phyloP scores from a whole-genome alignment of 768 basidiomycete genomes.

The Xerocomellus intermedius region DNA sequence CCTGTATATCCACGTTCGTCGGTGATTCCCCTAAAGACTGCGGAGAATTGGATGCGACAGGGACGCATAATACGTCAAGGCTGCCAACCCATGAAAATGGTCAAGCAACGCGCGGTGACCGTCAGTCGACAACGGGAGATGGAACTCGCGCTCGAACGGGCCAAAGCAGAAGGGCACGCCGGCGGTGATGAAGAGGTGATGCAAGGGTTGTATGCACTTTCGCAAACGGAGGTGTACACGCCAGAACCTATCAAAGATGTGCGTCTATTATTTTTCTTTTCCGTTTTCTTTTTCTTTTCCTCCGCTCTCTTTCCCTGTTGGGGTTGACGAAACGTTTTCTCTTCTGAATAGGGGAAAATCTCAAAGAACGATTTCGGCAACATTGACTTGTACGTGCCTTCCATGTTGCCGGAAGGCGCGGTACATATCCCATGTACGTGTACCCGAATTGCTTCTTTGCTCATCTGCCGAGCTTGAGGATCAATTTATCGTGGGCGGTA shows the following conservation, averaged over 20 bases:
- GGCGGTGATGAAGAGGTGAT: constrained; percentile 54
- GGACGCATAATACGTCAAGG: constrained; percentile 73
- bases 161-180: constrained; percentile 35
- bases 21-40: constrained; percentile 83
- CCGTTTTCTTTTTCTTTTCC: background rate
- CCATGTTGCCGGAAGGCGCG: constrained; percentile 90
- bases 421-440: constrained; percentile 88
- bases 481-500: constrained; percentile 29
- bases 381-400: constrained; percentile 91
- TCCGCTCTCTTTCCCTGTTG: background rate
- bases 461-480: constrained; percentile 11
- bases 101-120: constrained; percentile 83
- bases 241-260: constrained; percentile 86
- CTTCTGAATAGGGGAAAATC: constrained; percentile 68
- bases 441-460: constrained; percentile 8
- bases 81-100: constrained; percentile 85
- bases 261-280: constrained; percentile 40
- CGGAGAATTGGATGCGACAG: constrained; percentile 92
- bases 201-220: constrained; percentile 84
- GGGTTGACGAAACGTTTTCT: constrained; percentile 4
- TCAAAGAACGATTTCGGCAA: constrained; percentile 97
- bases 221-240: constrained; percentile 79
- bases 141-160: constrained; percentile 51
- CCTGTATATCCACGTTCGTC: constrained; percentile 84
- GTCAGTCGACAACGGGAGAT: constrained; percentile 73